Base-by-base conservation (phyloP, 2,329 filamentous ascomycete species). In the Ophiostoma australiae region DNA sequence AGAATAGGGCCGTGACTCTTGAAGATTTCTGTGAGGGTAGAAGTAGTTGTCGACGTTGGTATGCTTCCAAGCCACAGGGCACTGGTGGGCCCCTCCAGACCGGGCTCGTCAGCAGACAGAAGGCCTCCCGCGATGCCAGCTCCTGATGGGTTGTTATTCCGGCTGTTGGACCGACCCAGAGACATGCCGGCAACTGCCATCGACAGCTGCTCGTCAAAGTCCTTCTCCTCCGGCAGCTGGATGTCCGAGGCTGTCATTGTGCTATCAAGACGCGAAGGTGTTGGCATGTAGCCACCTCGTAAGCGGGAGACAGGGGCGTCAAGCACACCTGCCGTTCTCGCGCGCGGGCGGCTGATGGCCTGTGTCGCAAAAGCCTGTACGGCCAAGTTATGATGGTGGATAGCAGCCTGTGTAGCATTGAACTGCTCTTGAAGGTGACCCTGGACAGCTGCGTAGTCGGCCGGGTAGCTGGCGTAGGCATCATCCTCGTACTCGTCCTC, bases 41-140 rank as follows among this genome's bases (percentile, higher is more conserved):
- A 97, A 13, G 95, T 94, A 0, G 95, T 99, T 1, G 95, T 99
- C 2, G 95, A 98, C 4, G 94, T 94, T 15, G 95, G 95, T 72
- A 99, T 97, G 80, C 94, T 97, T 70, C 95, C 95, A 69, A 99
- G 91, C 95, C 95, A 99, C 70, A 99, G 83, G 44, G 95, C 94
- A 76, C 94, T 91, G 15, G 95, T 98, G 27, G 94, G 94, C 0
- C 92, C 92, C 78, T 97, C 94, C 58, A 97, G 84, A 52, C 88
- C 91, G 74, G 89, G 88, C 74, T 97, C 93, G 72, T 97, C 92
- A 11, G 87, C 85, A 67, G 87, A 85, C 73, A 96, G 86, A 48
- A 90, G 84, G 72, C 87, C 84, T 78, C 91, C 85, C 0, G 69
- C 23, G 8, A 35, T 68, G n/a, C 31, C 67, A n/a, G 37, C 65